Evolutionary conservation across 1,284 basidiomycete genomes (phyloP).

Genomic region (Rugosomyces carneus): DNA sequence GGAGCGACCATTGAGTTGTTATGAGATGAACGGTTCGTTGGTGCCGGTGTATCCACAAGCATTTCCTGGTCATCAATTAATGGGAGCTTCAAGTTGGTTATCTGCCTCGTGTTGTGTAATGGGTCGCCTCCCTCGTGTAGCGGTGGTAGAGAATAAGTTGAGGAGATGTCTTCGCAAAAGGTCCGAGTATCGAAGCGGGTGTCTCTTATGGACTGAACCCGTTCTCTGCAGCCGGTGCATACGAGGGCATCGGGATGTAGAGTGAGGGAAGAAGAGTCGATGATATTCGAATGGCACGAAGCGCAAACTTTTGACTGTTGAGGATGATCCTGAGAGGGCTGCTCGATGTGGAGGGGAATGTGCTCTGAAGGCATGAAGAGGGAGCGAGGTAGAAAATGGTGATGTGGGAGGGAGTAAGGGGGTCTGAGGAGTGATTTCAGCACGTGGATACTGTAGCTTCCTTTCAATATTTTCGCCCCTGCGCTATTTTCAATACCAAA

Average conservation of each 20-base stretch:
- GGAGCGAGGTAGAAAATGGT: background rate
- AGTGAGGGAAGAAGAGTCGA: slow-evolving; percentile 25
- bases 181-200: slow-evolving; percentile 17
- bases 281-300: slow-evolving; percentile 32
- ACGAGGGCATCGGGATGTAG: slow-evolving; percentile 29
- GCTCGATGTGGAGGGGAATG: slow-evolving; percentile 21
- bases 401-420: slow-evolving; percentile 13
- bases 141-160: slow-evolving; percentile 16
- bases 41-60: slow-evolving; percentile 12
- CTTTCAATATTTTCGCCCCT: background rate
- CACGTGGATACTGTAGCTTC: slow-evolving; percentile 18
- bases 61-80: slow-evolving; percentile 14
- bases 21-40: slow-evolving; percentile 14
- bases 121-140: slow-evolving; percentile 18
- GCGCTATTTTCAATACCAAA: background rate
- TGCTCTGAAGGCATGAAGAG: slow-evolving; percentile 36
- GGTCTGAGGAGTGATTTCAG: slow-evolving; percentile 11
- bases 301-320: slow-evolving; percentile 37
- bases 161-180: slow-evolving; percentile 22
- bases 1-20: slow-evolving; percentile 12
- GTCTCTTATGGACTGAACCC: slow-evolving; percentile 18
- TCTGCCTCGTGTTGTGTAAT: slow-evolving; percentile 23
- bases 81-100: slow-evolving; percentile 18
- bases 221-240: slow-evolving; percentile 35
- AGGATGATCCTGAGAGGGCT: slow-evolving; percentile 22